A percentile compares a stretch with the other conserved stretches of the same genome.
These are phyloP conservation scores for Pogostemon cablin DNA, from an alignment of 257 asterid species.

Conservation along the genomic window DNA sequence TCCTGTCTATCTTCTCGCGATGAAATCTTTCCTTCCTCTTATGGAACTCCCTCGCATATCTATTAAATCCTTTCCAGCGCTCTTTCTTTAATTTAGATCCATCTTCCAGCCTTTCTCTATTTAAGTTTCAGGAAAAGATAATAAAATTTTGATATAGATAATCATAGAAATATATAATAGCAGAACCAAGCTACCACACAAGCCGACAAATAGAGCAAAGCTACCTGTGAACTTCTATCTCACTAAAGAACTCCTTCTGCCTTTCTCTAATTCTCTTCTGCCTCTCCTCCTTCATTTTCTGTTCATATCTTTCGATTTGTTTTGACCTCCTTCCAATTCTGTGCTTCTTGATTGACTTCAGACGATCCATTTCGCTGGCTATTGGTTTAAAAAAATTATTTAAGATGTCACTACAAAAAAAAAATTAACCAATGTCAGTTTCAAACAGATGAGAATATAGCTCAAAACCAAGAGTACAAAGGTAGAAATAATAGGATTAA, in stretches of 20 bases:
- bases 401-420: conserved; percentile 76
- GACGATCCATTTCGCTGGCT: conserved; percentile 76
- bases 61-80: conserved; percentile 93
- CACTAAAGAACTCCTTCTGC: conserved; percentile 96
- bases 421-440: conserved; percentile 27
- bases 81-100: conserved; percentile 90
- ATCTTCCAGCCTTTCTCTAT: conserved; percentile 94
- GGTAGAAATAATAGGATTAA: conserved; percentile 20
- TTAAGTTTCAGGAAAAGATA: conserved; percentile 30
- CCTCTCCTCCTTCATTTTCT: conserved; percentile 98
- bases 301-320: conserved; percentile 93
- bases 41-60: conserved; percentile 85
- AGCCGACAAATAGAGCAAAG: conserved; percentile 23
- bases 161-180: conserved; percentile 26
- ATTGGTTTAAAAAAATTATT: conserved; percentile 85
- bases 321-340: conserved; percentile 98
- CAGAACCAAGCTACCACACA: conserved; percentile 24
- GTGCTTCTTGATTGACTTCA: conserved; percentile 86
- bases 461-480: conserved; percentile 15
- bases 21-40: conserved; percentile 95
- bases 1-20: conserved; percentile 98
- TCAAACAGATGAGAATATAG: conserved; percentile 29
- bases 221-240: conserved; percentile 96
- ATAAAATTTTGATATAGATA: conserved; percentile 14
- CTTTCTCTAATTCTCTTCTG: conserved; percentile 91